Percentiles rank a stretch among this genome's conserved stretches.
Conservation (phyloP, 225 moss, liverwort and hornwort species). For the Sphagnum contortum region DNA sequence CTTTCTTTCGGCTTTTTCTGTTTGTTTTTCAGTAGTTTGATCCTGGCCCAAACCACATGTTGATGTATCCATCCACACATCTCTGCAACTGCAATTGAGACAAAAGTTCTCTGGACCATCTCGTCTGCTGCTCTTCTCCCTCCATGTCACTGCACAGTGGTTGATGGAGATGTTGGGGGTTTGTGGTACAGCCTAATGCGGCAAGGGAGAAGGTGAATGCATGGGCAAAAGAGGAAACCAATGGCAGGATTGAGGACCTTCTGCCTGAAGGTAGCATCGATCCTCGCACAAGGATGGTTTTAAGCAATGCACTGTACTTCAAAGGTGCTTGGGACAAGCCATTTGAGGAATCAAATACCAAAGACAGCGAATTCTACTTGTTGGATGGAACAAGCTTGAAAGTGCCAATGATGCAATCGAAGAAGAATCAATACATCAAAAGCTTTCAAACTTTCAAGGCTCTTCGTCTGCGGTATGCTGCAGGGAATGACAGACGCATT, state of each 20-base stretch:
- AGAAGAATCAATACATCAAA: constrained; percentile 51
- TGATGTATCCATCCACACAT: background rate
- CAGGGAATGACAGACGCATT: constrained; percentile 36
- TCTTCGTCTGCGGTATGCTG: constrained; percentile 56
- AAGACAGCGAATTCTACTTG: constrained; percentile 65
- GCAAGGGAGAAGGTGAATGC: constrained; percentile 57
- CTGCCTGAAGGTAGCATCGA: constrained; percentile 61
- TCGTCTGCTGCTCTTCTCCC: background rate
- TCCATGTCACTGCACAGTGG: background rate
- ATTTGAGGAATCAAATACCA: constrained; percentile 53
- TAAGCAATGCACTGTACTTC: constrained; percentile 86
- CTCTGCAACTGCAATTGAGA: too few relatives aligned
- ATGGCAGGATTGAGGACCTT: constrained; percentile 58
- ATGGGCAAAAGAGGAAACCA: constrained; percentile 70
- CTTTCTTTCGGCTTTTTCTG: background rate
- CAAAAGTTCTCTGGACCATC: too few relatives aligned
- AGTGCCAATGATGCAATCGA: constrained; percentile 79
- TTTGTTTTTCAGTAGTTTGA: background rate
- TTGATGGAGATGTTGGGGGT: background rate
- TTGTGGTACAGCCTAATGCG: constrained; percentile 43
- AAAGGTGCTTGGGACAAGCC: constrained; percentile 88
- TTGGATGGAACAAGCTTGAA: constrained; percentile 70
- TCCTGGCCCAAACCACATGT: background rate
- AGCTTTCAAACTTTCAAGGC: constrained; percentile 67
- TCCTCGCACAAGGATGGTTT: constrained; percentile 44